Evolutionary conservation across 2,329 filamentous ascomycete genomes (phyloP).

Genomic region (Rhynchosporium secalis): DNA sequence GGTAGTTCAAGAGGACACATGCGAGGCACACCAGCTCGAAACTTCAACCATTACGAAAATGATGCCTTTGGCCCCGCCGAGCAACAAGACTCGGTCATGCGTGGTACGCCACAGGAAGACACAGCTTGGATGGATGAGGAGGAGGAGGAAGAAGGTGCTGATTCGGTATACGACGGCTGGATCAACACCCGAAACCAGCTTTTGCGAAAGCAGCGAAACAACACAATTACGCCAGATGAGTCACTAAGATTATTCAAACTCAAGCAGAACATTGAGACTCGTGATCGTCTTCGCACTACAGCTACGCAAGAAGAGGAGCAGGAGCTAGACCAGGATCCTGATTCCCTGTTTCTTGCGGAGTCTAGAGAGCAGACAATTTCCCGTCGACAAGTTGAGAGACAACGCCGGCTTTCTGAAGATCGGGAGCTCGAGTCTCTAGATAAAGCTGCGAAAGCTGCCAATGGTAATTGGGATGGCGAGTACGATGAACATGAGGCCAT

Average conservation of each 20-base stretch:
- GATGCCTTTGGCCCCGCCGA: background rate
- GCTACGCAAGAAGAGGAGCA: background rate
- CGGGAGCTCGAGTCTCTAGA: background rate
- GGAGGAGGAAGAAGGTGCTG: background rate
- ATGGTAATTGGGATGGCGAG: background rate
- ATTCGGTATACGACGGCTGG: conserved; percentile 20
- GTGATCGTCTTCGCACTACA: conserved; percentile 7
- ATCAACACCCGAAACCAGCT: conserved; percentile 4
- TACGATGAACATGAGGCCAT: conserved; percentile 3
- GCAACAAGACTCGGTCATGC: background rate
- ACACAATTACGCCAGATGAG: conserved; percentile 17
- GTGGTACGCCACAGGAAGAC: conserved; percentile 18
- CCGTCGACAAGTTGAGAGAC: background rate
- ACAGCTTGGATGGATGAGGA: conserved; percentile 28
- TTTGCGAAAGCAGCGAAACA: conserved; percentile 9
- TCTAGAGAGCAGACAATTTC: background rate
- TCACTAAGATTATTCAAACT: conserved; percentile 19
- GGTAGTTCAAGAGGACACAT: conserved; percentile 1
- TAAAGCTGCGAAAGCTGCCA: background rate
- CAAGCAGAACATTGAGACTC: conserved; percentile 8
- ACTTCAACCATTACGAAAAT: background rate
- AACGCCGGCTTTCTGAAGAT: background rate
- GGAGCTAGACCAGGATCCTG: conserved; percentile 7
- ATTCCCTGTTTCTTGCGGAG: conserved; percentile 28
- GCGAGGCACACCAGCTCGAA: background rate